Percentiles rank a stretch among this genome's conserved stretches.
Conservation (phyloP, 2,329 filamentous ascomycete species). For the Colletotrichum paranaense region DNA sequence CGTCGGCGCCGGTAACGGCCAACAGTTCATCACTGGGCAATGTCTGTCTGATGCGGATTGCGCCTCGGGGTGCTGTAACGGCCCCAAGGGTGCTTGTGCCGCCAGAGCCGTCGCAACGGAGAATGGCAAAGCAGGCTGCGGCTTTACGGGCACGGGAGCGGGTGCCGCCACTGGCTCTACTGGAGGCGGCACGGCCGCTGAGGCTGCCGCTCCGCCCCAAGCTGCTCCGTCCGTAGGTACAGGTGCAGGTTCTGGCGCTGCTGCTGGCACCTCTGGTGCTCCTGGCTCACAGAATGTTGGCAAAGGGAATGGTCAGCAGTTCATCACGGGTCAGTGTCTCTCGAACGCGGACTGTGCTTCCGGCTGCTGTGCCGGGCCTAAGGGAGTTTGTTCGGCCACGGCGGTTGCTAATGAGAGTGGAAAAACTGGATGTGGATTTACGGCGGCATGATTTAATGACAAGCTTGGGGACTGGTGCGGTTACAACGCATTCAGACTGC, state of each 20-base stretch:
- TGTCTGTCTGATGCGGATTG: constrained; percentile 47
- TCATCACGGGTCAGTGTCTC: constrained; percentile 43
- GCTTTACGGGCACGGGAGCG: constrained; percentile 39
- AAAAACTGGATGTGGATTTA: constrained; percentile 26
- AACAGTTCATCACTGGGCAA: constrained; percentile 48
- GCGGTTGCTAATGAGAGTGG: constrained; percentile 23
- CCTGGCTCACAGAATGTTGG: constrained; percentile 40
- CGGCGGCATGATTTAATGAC: not conserved
- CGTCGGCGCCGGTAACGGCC: constrained; percentile 44
- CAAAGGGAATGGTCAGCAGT: constrained; percentile 40
- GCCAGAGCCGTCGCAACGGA: constrained; percentile 44
- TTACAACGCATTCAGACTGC: not conserved
- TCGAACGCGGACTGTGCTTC: constrained; percentile 43
- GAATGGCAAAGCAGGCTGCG: constrained; percentile 49
- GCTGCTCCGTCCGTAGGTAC: not conserved
- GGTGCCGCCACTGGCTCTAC: not conserved
- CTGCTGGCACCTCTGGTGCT: not conserved
- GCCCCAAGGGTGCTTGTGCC: constrained; percentile 47
- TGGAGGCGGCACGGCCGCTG: not conserved
- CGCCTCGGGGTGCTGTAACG: constrained; percentile 46
- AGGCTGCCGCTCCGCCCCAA: constrained; percentile 5
- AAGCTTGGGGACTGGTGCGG: rapidly evolving
- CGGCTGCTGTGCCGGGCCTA: constrained; percentile 43
- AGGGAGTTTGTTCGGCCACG: constrained; percentile 25
- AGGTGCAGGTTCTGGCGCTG: not conserved